Evolutionary conservation across 306 rosid genomes (phyloP).

Genomic region (Quercus cerris): DNA sequence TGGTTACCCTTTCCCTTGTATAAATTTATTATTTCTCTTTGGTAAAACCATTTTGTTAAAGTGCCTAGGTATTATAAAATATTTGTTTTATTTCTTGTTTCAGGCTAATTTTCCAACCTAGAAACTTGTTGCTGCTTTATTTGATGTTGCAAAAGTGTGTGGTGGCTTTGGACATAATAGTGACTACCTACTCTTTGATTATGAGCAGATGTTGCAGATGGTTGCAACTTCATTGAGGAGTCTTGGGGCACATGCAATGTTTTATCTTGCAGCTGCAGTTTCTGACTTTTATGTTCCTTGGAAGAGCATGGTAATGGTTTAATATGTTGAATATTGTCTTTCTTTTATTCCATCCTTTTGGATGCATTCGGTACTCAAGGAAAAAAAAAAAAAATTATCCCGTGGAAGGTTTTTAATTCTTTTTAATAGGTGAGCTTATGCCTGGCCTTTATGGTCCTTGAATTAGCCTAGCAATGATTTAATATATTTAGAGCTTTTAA

Average conservation of each 20-base stretch:
- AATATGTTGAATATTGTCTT: conserved; percentile 17
- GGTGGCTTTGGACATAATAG: conserved; percentile 1
- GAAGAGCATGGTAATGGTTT: conserved; percentile 80
- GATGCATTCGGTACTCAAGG: neutral
- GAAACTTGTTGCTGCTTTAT: neutral
- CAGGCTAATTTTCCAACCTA: neutral
- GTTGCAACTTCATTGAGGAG: conserved; percentile 47
- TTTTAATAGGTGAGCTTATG: too few relatives aligned
- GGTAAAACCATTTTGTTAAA: neutral
- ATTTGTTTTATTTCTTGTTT: neutral
- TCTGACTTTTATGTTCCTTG: conserved; percentile 94
- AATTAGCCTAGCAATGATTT: too few relatives aligned
- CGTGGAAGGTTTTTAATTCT: neutral
- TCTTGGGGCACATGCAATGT: conserved; percentile 57
- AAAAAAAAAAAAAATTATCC: too few relatives aligned
- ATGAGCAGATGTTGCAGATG: conserved; percentile 66
- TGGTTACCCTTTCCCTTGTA: neutral
- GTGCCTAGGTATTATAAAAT: neutral
- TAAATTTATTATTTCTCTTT: neutral
- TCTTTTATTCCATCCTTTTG: neutral
- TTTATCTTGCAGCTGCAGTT: conserved; percentile 96
- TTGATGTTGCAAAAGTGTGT: neutral
- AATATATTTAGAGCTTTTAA: too few relatives aligned
- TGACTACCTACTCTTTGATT: neutral
- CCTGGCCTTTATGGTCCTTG: too few relatives aligned